Evolutionary conservation across 805 yeast species (phyloP), one percentile per base, ranked within the genome.

Genomic region (Peterozyma xylosa): DNA sequence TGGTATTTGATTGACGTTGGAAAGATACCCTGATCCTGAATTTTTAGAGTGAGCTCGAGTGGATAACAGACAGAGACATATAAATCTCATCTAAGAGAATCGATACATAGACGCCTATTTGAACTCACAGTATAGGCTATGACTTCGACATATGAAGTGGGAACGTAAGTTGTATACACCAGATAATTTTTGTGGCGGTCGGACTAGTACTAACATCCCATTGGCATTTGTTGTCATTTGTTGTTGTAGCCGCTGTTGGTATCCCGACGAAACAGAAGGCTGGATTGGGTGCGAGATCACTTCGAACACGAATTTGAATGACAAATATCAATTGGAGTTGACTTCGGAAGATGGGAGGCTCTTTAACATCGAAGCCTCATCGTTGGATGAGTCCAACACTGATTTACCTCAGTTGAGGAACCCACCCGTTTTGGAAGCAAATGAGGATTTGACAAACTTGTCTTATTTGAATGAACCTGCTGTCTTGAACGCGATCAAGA

Each of bases 381-480:
- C 57, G 52, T 56, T 80, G 50, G 66, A 67, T 51, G 82, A 76
- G 50, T 74, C 74, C 40, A 75, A 80, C 43, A 60, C 68, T 4
- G 74, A 74, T 42, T 69, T 87, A 44, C 96, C 96, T 3, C 78
- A 88, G 30, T 73, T 90, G 59, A 76, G 96, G 60, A 91, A 91
- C 60, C 97, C 96, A 42, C 93, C 95, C 2, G 80, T 84, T 48
- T 71, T 88, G 50, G 99, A 91, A 63, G 85, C 96, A 3, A 88
- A 95, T 15, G 97, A 91, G 60, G 99, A 93, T 66, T 74, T 91
- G 56, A 93, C 98, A 2, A 82, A 89, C 43, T 73, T 91, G 45
- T 89, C 97, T 0, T 90, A 91, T 59, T 70, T 93, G 54, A 91
- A 91, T 62, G 99, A 91, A 62, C 98, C 99, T 1, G 95, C 97